Base-by-base conservation (phyloP, 331 rosid genomes). In the Pyracantha coccinea region DNA sequence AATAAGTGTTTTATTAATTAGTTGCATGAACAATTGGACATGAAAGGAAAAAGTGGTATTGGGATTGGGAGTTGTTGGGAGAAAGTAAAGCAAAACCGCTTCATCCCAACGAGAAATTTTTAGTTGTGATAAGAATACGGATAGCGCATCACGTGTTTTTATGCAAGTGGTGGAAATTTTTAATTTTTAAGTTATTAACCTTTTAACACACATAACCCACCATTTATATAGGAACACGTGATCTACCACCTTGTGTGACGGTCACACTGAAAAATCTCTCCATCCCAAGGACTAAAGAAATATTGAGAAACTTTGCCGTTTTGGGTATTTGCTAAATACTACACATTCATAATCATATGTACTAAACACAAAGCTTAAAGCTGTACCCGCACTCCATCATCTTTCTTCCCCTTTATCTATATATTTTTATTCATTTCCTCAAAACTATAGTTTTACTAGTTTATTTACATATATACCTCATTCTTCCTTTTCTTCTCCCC, bases 281-380 rank as follows among this genome's bases (percentile, higher is more conserved):
- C 72, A 77, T 73, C 83, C 93, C 76, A 84, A 76, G 88, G 82
- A 77, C 71, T 89, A 83, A 16, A 71, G 64, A 76, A 60, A 60
- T 29, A 60, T 24, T 25, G n/a, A 81, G 95, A 66, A 87, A 82
- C 85, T 95, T 93, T 90, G 98, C 95, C 93, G 97, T 89, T 83
- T 85, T 84, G 97, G 97, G 80, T 75, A 77, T 81, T 87, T 80
- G 68, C 70, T 78, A 27, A 9, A 55, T 20, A 55, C 15, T 25
- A 21, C 1, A 1, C 27, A 11, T 9, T 63, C 79, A 9, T 9
- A 11, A 4, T 63, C 79, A 9, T 9, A 35, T 9, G 44, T 35
- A 25, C 2, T 2, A 35, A 35, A 35, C 44, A 68, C 70, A 52
- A 41, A 13, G n/a, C 28, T 4, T 44, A 4, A 35, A 16, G 66